Conservation (phyloP, 192 early-diverging fungal genomes). For the Entomortierella lignicola region DNA sequence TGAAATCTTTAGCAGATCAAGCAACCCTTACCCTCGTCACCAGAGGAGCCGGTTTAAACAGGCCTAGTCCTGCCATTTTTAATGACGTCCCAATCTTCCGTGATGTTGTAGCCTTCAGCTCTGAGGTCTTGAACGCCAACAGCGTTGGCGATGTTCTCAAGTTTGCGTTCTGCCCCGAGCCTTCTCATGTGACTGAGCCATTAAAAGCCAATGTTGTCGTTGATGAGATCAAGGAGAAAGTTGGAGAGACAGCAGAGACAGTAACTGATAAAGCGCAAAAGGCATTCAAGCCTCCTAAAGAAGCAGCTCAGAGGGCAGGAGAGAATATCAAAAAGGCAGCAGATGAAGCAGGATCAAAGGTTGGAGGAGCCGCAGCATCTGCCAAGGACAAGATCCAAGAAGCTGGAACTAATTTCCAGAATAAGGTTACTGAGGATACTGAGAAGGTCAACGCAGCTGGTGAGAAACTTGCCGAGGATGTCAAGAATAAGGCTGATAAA, state of each 20-base stretch:
- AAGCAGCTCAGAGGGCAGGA: constrained; percentile 5
- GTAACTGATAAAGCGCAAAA: constrained; percentile 16
- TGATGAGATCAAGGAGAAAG: constrained; percentile 18
- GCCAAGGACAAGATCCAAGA: constrained; percentile 22
- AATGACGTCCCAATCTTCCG: constrained; percentile 38
- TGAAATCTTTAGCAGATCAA: constrained; percentile 20
- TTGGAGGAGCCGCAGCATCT: background rate
- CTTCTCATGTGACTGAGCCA: background rate
- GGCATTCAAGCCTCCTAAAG: constrained; percentile 17
- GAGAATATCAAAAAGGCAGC: background rate
- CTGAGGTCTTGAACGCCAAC: constrained; percentile 46
- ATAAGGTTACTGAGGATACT: constrained; percentile 16
- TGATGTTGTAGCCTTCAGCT: constrained; percentile 45
- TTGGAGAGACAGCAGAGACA: constrained; percentile 5
- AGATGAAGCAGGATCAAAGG: constrained; percentile 4
- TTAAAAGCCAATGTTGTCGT: constrained; percentile 13
- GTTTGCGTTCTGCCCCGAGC: constrained; percentile 56
- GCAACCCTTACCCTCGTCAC: constrained; percentile 39
- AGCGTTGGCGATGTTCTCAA: constrained; percentile 55
- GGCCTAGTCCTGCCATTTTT: background rate
- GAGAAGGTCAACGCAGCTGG: constrained; percentile 19
- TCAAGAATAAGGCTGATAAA: background rate
- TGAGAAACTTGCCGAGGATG: constrained; percentile 17
- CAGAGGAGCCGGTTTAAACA: constrained; percentile 2
- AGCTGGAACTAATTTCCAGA: constrained; percentile 16